phyloP scores from a whole-genome alignment of 1,139 yeast species.

The Taphrina populina region DNA sequence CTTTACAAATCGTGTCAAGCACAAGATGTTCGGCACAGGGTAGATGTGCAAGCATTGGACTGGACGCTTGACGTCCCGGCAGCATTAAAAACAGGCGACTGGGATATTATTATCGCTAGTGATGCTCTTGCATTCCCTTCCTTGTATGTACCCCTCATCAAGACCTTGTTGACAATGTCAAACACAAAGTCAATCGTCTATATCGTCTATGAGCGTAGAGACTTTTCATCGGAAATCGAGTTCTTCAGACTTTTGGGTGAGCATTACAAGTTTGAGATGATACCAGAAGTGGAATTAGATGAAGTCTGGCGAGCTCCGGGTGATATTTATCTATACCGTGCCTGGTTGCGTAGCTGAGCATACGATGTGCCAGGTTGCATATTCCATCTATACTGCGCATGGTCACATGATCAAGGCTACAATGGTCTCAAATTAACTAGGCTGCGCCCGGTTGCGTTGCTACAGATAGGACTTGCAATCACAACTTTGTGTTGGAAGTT shows the following conservation, averaged over 20 bases:
- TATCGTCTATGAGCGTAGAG: slow-evolving; percentile 14
- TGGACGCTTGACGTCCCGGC: background rate
- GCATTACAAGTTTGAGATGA: slow-evolving; percentile 12
- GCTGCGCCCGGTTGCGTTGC: too few relatives aligned
- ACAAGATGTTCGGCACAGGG: background rate
- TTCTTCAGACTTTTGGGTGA: slow-evolving; percentile 7
- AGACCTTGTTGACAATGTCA: background rate
- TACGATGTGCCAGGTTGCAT: too few relatives aligned
- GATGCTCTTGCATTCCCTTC: slow-evolving; percentile 10
- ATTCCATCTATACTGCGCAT: too few relatives aligned
- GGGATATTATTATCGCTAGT: slow-evolving; percentile 8
- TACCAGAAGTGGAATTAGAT: slow-evolving; percentile 6
- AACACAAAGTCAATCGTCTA: background rate
- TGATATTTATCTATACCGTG: slow-evolving; percentile 11
- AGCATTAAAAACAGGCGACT: background rate
- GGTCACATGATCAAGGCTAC: too few relatives aligned
- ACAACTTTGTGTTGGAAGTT: background rate
- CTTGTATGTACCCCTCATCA: background rate
- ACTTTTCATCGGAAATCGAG: slow-evolving; percentile 6
- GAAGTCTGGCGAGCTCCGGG: slow-evolving; percentile 14
- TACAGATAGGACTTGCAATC: too few relatives aligned
- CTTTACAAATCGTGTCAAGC: background rate
- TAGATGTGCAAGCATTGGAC: slow-evolving; percentile 1
- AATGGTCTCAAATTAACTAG: too few relatives aligned
- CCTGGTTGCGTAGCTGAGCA: background rate